A percentile compares a stretch with the other conserved stretches of the same genome.
Conservation (phyloP, 495 filamentous ascomycete genomes). For the Choiromyces venosus region DNA sequence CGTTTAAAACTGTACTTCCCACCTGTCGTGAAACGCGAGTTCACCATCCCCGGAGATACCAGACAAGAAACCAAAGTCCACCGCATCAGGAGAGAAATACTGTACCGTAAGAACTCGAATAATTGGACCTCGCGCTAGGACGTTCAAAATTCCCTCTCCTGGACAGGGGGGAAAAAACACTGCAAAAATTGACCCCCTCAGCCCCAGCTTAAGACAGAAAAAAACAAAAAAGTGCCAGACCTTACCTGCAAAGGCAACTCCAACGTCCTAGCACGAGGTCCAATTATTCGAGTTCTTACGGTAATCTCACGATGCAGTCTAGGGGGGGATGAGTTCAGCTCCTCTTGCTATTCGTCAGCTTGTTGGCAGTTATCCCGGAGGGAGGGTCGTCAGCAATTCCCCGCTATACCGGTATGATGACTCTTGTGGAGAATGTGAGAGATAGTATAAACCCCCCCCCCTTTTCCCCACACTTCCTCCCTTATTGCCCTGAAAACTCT, state of each 20-base stretch:
- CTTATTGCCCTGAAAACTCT: background rate
- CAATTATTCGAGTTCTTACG: too few species aligned
- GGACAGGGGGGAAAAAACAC: too few species aligned
- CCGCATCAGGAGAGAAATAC: background rate
- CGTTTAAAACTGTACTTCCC: background rate
- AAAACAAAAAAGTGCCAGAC: too few species aligned
- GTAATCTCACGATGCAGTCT: background rate
- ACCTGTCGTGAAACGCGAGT: background rate
- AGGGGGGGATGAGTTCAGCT: background rate
- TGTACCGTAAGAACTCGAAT: too few species aligned
- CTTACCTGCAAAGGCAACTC: too few species aligned
- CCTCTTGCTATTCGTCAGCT: background rate
- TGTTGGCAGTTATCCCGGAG: background rate
- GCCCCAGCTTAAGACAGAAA: too few species aligned
- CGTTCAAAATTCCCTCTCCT: too few species aligned
- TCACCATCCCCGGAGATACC: background rate
- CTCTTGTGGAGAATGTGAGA: background rate
- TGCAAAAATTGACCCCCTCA: too few species aligned
- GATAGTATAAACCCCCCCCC: background rate
- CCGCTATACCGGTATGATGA: background rate
- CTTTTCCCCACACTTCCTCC: background rate
- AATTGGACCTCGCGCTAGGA: too few species aligned
- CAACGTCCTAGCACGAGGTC: too few species aligned
- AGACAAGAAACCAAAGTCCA: background rate
- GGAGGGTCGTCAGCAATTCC: background rate